Base-by-base conservation (phyloP, 2,329 filamentous ascomycete species). In the Pyricularia sp. region DNA sequence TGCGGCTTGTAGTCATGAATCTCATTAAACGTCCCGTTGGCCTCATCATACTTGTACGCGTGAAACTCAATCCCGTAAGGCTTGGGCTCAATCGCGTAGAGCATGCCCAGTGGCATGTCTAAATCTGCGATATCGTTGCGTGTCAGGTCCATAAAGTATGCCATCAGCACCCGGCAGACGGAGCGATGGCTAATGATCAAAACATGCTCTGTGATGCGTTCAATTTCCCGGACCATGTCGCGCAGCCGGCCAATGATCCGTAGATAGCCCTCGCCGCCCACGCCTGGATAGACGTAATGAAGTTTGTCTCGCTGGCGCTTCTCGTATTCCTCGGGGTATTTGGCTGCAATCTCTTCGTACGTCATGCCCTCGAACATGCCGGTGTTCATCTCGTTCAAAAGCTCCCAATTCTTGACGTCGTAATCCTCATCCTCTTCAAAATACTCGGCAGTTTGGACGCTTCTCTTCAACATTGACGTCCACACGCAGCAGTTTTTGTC, bases 1-100 rank as follows among this genome's bases (percentile, higher is more conserved):
- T 86, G 86, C 33, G 95, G 86, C 78, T 91, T 88, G 80, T 95
- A 98, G 75, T 94, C 85, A n/a, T 90, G 91, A 64, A 96, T 80
- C 76, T 95, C 89, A 70, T 95, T 89, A 74, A 99, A 99, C 85
- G 90, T 93, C 71, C 90, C 88, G 25, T 82, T 86, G 3, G 85
- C 83, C 71, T 92, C 87, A 76, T 97, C 92, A 81, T 97, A 99
- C 71, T 89, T 88, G 83, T 97, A 99, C 0, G 93, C 94, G 78
- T 97, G 94, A 82, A 98, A 97, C 71, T 97, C 94, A 70, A 97
- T 94, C 17, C 95, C 95, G 73, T 99, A 99, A 0, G 95, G 95
- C 84, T 97, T 97, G 42, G 95, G 95, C 79, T 99, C 94, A 65
- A 99, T 90, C 73, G 93, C 92, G 78, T 97, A 99, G 9, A 97